Evolutionary conservation across 2,329 filamentous ascomycete genomes (phyloP).

Genomic region (Trichoderma sp.): DNA sequence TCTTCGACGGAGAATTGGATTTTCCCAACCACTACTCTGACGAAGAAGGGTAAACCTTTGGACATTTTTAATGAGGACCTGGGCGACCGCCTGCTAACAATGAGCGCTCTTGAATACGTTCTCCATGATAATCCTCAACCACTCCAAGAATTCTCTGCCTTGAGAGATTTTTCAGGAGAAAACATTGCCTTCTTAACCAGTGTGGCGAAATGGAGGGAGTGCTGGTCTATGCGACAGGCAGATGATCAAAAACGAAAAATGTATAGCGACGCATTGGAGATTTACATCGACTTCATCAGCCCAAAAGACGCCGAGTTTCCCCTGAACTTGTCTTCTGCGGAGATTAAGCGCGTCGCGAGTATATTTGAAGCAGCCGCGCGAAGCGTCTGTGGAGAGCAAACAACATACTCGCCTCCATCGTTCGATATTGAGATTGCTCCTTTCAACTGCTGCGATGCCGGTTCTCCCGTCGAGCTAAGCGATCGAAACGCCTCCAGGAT

Average conservation of each 20-base stretch:
- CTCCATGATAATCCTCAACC: conserved; percentile 59
- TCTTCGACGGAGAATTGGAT: conserved; percentile 13
- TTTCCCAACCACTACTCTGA: not conserved
- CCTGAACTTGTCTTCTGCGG: conserved; percentile 60
- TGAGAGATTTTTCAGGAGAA: conserved; percentile 68
- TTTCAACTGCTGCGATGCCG: not conserved
- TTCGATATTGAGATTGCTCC: conserved; percentile 36
- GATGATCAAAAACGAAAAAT: conserved; percentile 35
- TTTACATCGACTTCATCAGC: conserved; percentile 63
- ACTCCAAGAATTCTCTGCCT: conserved; percentile 64
- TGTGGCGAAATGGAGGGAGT: conserved; percentile 55
- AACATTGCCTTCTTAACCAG: conserved; percentile 66
- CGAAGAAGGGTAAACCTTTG: conserved; percentile 18
- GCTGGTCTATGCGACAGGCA: conserved; percentile 26
- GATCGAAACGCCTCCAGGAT: not conserved
- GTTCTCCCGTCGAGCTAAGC: not conserved
- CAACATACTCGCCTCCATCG: conserved; percentile 42
- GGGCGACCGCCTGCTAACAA: conserved; percentile 53
- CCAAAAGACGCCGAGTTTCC: conserved; percentile 61
- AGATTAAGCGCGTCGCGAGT: conserved; percentile 52
- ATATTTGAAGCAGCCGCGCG: conserved; percentile 56
- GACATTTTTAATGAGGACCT: conserved; percentile 25
- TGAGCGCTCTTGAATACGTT: conserved; percentile 62
- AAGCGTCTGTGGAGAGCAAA: conserved; percentile 41
- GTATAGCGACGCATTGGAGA: conserved; percentile 60